Conservation (phyloP, 192 early-diverging fungal genomes). For the Rhizoclosmatium sp. region DNA sequence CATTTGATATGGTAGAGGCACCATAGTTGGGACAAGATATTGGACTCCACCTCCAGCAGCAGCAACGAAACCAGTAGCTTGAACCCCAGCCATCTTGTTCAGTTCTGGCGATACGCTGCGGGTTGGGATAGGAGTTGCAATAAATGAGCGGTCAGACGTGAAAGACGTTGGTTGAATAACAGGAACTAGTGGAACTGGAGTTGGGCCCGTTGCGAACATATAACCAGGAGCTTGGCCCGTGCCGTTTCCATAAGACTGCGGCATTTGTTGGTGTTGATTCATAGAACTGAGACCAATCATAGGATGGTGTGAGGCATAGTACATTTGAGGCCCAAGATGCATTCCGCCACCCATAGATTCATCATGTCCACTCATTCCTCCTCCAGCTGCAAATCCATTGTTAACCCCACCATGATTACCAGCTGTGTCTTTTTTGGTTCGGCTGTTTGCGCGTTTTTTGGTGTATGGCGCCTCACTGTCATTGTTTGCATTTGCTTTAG, state of each 20-base stretch:
- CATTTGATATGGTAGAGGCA: constrained; percentile 2
- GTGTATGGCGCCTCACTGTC: neutral
- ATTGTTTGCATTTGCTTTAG: neutral
- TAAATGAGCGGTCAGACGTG: neutral
- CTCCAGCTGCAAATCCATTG: neutral
- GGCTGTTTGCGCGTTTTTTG: constrained; percentile 10
- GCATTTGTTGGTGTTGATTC: neutral
- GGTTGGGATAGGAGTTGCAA: constrained; percentile 23
- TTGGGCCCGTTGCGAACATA: neutral
- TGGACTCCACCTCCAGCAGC: neutral
- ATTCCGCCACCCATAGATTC: neutral
- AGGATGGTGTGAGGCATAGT: constrained; percentile 17
- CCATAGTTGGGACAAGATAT: constrained; percentile 13
- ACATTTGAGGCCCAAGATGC: neutral
- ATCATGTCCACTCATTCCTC: neutral
- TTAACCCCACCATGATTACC: constrained; percentile 7
- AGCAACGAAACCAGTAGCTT: constrained; percentile 7
- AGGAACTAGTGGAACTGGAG: neutral
- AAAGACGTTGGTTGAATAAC: neutral
- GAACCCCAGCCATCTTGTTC: constrained; percentile 7
- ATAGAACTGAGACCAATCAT: constrained; percentile 16
- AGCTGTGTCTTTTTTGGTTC: neutral
- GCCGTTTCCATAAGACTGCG: neutral
- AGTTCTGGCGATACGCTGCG: constrained; percentile 28
- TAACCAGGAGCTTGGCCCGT: constrained; percentile 16